Percentiles rank a stretch among this genome's conserved stretches.
These are phyloP conservation scores for Blastosporella zonata DNA, from an alignment of 1,284 basidiomycete species.

Conservation along the genomic window DNA sequence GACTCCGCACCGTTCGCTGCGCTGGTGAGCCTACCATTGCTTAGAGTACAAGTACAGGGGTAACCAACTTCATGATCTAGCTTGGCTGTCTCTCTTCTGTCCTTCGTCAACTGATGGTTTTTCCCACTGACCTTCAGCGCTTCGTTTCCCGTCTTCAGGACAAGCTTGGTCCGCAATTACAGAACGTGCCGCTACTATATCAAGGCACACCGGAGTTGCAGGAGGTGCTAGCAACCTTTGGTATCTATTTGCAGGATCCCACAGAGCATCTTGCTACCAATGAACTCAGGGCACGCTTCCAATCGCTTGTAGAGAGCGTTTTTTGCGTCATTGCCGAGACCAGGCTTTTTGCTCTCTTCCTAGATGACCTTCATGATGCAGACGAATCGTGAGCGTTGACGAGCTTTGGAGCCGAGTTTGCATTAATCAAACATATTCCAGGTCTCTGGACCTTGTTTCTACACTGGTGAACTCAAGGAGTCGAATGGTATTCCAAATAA, in stretches of 20 bases:
- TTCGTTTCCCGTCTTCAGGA: constrained; percentile 58
- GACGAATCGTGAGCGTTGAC: constrained; percentile 53
- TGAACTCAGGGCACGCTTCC: constrained; percentile 65
- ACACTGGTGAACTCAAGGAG: constrained; percentile 62
- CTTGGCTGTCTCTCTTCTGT: constrained; percentile 65
- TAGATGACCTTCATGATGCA: constrained; percentile 72
- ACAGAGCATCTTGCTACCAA: constrained; percentile 52
- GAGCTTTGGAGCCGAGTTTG: background rate
- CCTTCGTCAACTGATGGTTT: constrained; percentile 68
- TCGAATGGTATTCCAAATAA: constrained; percentile 46
- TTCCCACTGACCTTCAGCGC: constrained; percentile 64
- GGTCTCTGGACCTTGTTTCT: constrained; percentile 61
- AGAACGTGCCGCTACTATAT: constrained; percentile 65
- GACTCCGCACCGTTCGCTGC: constrained; percentile 67
- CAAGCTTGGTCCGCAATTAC: constrained; percentile 62
- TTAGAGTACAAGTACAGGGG: background rate
- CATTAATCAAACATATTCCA: constrained; percentile 22
- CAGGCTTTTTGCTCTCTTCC: constrained; percentile 61
- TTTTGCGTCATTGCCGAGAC: constrained; percentile 67
- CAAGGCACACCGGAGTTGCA: constrained; percentile 65
- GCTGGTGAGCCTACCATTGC: constrained; percentile 39
- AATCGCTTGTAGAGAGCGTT: constrained; percentile 64
- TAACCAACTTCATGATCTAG: constrained; percentile 29
- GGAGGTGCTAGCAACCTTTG: constrained; percentile 56
- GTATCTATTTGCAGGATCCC: constrained; percentile 48